Evolutionary conservation across 2,329 filamentous ascomycete genomes (phyloP), one percentile per base, ranked within the genome.

Genomic region (Alternaria triticina): DNA sequence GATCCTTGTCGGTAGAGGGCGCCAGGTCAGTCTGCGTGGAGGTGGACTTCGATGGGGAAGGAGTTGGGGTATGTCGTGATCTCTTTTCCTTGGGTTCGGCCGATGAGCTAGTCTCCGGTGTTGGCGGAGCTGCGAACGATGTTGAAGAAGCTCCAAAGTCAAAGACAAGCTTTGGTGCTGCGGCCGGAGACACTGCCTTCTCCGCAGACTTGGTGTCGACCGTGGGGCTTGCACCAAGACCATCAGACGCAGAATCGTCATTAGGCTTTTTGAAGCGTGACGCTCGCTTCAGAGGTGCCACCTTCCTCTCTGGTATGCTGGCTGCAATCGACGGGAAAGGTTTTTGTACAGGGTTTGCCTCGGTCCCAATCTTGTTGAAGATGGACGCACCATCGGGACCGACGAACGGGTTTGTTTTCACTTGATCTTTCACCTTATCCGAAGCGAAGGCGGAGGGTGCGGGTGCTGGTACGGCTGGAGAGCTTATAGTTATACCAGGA

Each of bases 121-220:
- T 40, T 40, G 36, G 17, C 5, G n/a, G 36, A 40, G 36, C 36
- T 40, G 36, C 4, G 9, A 40, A 40, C 1, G 36, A 40, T 6
- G 36, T 40, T 17, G 36, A 3, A 0, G 36, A 17, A 40, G 36
- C 36, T 17, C 36, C 36, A 40, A 40, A 40, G 36, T 40, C n/a
- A 0, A 40, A 40, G 36, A 40, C 3, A 1, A 17, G 36, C 2
- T 40, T 17, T 0, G n/a, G 8, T 40, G 36, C 36, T 40, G 36
- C 0, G 36, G 0, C n/a, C 0, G n/a, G 15, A 1, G 36, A 0
- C 9, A 40, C 5, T 2, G 3, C 10, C n/a, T 40, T 40, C n/a
- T 36, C 33, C 15, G 0, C 36, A 0, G n/a, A 17, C 10, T 8
- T 15, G 36, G 36, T 0, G 17, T 0, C 36, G 6, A 4, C 0